Base-by-base conservation (phyloP, 2,329 filamentous ascomycete genomes). In the Delphinella strobiligena region DNA sequence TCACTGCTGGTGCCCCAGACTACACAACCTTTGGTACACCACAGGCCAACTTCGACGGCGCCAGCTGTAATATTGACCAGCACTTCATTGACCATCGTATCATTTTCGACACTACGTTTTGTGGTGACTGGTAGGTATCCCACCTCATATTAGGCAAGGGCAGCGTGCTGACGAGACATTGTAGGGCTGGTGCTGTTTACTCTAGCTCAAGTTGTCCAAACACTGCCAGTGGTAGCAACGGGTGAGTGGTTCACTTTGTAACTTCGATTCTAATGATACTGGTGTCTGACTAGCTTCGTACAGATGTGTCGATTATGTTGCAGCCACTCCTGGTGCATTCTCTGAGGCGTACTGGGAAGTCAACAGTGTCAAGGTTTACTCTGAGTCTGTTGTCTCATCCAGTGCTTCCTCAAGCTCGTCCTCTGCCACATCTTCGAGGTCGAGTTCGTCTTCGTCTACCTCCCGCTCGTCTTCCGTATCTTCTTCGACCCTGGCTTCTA, bases 91-190 rank as follows among this genome's bases (percentile, higher is more conserved):
- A 60, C 34, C 54, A 61, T 34, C 41, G 51, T 10, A 63, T 72
- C 18, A 75, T 72, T 5, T 87, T 93, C 67, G 91, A 91, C 60
- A 63, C 63, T 17, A 70, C 53, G 14, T 58, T 58, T 37, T 59
- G 56, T 40, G 56, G 56, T 16, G 44, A 49, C 44, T 51, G 48
- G 48, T 27, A 27, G 22, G 12, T 27, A 7, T 27, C 12, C 22
- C 22, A 27, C 7, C 22, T 12, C 12, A 27, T 27, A 12, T 7
- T 27, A 12, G 12, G 22, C 7, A 27, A 7, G 12, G 22, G 12
- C 7, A 7, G 7, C 7, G 22, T 7, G 22, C 22, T 27, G 22
- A 27, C 22, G 12, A 27, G 7, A 7, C 7, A 27, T 7, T n/a
- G 12, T 27, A 27, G 22, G 22, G 49, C 49, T 9, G 49, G 49